Conservation (phyloP, 805 yeast genomes). For the Hyphopichia homilentoma region DNA sequence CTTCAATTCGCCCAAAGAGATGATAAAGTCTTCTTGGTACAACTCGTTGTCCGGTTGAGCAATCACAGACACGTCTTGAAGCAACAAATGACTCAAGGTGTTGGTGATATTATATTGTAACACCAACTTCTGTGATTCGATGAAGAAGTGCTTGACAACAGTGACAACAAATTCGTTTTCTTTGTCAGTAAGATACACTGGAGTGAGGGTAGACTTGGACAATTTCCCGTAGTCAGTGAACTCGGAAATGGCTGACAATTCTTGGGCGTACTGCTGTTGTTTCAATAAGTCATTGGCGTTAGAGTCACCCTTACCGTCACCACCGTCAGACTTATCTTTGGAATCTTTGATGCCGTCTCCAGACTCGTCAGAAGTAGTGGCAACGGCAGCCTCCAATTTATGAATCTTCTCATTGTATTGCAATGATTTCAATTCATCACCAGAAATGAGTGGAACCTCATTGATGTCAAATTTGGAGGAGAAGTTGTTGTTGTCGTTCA, state of each 20-base stretch:
- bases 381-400: constrained; percentile 27
- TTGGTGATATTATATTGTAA: constrained; percentile 82
- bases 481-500: constrained; percentile 50
- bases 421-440: constrained; percentile 65
- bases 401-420: constrained; percentile 53
- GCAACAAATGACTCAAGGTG: constrained; percentile 72
- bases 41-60: constrained; percentile 59
- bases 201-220: constrained; percentile 61
- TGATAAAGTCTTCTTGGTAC: constrained; percentile 64
- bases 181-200: constrained; percentile 73
- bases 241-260: constrained; percentile 68
- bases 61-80: constrained; percentile 72
- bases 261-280: constrained; percentile 68
- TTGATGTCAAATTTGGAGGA: constrained; percentile 65
- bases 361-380: constrained; percentile 15
- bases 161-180: constrained; percentile 92
- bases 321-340: constrained; percentile 9
- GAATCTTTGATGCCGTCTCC: constrained; percentile 19
- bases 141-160: constrained; percentile 78
- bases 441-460: constrained; percentile 59
- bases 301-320: constrained; percentile 5
- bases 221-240: constrained; percentile 69
- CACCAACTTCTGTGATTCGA: constrained; percentile 61
- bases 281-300: constrained; percentile 28
- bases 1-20: constrained; percentile 67